Conservation (phyloP, 441 rosid species). For the Omphalea diandra region DNA sequence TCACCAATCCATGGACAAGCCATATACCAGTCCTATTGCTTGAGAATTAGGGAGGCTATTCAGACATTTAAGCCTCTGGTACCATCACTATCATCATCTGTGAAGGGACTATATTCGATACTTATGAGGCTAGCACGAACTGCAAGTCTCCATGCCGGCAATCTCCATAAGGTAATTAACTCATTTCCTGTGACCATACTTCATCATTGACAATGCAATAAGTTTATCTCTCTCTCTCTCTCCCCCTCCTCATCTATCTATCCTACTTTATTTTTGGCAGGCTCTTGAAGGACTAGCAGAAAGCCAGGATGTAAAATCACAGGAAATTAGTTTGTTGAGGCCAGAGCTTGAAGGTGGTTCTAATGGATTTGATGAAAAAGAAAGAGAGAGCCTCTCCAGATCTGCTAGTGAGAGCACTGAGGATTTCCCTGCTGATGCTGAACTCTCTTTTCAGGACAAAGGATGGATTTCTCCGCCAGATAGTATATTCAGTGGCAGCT, state of each 20-base stretch:
- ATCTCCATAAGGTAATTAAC: slow-evolving; percentile 68
- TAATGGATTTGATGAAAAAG: slow-evolving; percentile 44
- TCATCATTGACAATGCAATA: slow-evolving; percentile 15
- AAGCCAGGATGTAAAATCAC: slow-evolving; percentile 68
- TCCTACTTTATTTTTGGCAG: slow-evolving; percentile 35
- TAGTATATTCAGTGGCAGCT: slow-evolving; percentile 58
- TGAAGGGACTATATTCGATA: slow-evolving; percentile 64
- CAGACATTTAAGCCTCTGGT: slow-evolving; percentile 64
- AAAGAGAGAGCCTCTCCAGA: slow-evolving; percentile 42
- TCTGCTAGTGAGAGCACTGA: slow-evolving; percentile 44
- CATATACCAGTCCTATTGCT: slow-evolving; percentile 81
- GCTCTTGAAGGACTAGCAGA: slow-evolving; percentile 80
- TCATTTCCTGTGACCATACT: background rate
- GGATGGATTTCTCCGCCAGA: slow-evolving; percentile 90
- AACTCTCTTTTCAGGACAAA: slow-evolving; percentile 54
- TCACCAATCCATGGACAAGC: slow-evolving; percentile 94
- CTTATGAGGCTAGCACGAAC: slow-evolving; percentile 77
- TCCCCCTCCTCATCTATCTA: slow-evolving; percentile 3
- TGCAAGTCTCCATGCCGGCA: slow-evolving; percentile 92
- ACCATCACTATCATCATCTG: slow-evolving; percentile 58
- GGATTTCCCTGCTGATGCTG: slow-evolving; percentile 37
- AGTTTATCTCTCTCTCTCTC: slow-evolving; percentile 12
- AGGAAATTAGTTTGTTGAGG: slow-evolving; percentile 49
- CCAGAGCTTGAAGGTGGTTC: slow-evolving; percentile 44
- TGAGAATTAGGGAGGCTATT: slow-evolving; percentile 74